Base-by-base conservation (phyloP, 2,329 filamentous ascomycete species). In the Pseudopithomyces chartarum region DNA sequence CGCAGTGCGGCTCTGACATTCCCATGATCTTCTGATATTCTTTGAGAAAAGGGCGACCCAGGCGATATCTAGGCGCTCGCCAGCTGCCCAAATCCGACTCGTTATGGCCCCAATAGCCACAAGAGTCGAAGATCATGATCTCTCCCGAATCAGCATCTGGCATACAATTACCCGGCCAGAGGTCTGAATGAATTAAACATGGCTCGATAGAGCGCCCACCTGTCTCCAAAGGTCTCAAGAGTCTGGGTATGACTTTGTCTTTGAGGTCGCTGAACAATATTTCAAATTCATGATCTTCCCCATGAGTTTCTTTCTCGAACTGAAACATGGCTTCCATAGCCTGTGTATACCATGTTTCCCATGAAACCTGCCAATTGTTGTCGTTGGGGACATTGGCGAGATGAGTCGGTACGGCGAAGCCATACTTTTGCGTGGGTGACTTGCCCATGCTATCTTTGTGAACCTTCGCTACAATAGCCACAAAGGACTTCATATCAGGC, bases 181-280 rank as follows among this genome's bases (percentile, higher is more conserved):
- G 34, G 51, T 76, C 67, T 1, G 67, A 67, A 54, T 75, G 72
- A 3, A 73, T 53, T 3, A 75, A 59, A 7, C 53, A 55, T 1
- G 73, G 73, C 38, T 66, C 60, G 11, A 75, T 61, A 11, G 36
- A 50, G 22, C 63, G 54, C 2, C 71, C 73, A 2, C 60, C 67
- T 3, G 57, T 69, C 52, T 76, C 61, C 29, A 76, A 48, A 4
- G 74, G 74, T 5, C 69, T 54, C 4, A 76, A 61, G 3, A 76
- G 64, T n/a, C 74, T 57, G 2, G 74, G 74, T 22, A 76, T 66
- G 12, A 75, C 73, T 33, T 70, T 71, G 1, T 61, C 54, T 15
- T 43, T 43, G 6, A 59, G 49, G 34, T 12, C 48, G 7, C 43
- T 32, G 32, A 56, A 56, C 6, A 59, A 47, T 17, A n/a, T 40